Evolutionary conservation across 1,284 basidiomycete species (phyloP), one percentile per base, ranked within the genome.

Genomic region (Pulveroboletus sp.): DNA sequence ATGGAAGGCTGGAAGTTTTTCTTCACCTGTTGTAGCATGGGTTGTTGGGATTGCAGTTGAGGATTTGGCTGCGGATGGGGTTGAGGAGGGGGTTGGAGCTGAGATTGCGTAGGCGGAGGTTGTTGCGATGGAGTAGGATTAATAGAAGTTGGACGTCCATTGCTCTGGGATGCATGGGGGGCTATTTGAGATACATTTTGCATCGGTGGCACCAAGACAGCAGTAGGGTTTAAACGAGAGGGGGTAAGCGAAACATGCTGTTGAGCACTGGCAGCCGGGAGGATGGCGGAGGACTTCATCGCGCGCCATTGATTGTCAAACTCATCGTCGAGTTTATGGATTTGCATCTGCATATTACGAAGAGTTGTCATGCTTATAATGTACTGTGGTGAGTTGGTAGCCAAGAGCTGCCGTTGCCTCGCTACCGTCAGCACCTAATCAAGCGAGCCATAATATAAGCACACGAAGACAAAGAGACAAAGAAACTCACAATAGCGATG

Each of bases 401-500:
- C 29, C 18, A 83, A 62, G 54, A 84, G 69, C 8, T 65, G 66
- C 31, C 81, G 74, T 73, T 90, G 87, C 45, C 77, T 77, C 42
- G 75, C 71, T 20, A 82, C 79, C 5, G 80, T 78, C 49, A 77
- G 65, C 44, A 81, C 78, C 85, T 89, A 60, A 44, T 28, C 51
- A 47, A 57, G 38, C 26, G 18, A 47, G 36, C 29, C 49, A 56
- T 39, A 52, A 55, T 14, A 54, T 58, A 22, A 63, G 54, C 17
- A 31, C 33, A 40, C 43, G 18, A 28, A 45, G 26, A 57, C 39
- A 56, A 65, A 43, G 42, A 56, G 42, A 65, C 40, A 62, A 63
- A 64, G 52, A n/a, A 35, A 63, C 82, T 59, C 61, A 89, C 87
- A 52, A 86, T 83, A 11, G 75, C 68, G 39, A 85, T 71, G 26